Evolutionary conservation across 2,329 filamentous ascomycete genomes (phyloP).

Genomic region (Aphanoascus verrucosus): DNA sequence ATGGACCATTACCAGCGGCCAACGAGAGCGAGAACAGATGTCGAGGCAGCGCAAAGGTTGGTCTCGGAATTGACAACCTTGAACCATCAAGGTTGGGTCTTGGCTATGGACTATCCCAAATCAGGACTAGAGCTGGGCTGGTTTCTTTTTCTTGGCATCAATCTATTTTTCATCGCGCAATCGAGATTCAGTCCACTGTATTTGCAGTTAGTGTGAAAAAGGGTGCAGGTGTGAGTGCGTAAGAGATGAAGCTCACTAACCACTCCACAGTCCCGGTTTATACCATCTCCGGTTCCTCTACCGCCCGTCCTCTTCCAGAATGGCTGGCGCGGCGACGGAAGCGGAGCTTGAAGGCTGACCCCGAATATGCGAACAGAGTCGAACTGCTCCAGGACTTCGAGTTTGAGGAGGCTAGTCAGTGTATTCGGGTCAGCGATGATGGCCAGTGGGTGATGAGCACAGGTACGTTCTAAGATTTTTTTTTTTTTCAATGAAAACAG

Average conservation of each 20-base stretch:
- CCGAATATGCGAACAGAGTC: constrained; percentile 85
- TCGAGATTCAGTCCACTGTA: background rate
- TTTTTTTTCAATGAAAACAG: background rate
- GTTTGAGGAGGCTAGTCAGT: constrained; percentile 89
- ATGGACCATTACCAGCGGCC: background rate
- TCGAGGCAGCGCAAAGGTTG: background rate
- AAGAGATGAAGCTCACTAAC: constrained; percentile 43
- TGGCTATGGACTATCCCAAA: background rate
- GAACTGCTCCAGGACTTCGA: constrained; percentile 96
- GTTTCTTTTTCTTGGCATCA: constrained; percentile 3
- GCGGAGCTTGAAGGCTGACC: constrained; percentile 80
- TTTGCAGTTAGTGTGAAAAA: background rate
- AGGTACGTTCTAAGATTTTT: constrained; percentile 40
- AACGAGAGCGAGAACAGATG: background rate
- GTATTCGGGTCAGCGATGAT: constrained; percentile 83
- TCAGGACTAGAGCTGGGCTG: background rate
- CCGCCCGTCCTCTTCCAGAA: constrained; percentile 78
- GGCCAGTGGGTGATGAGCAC: constrained; percentile 96
- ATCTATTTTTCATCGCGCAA: background rate
- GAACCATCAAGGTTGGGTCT: background rate
- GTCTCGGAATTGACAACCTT: constrained; percentile 2
- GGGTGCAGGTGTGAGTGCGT: background rate
- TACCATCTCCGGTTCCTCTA: constrained; percentile 84
- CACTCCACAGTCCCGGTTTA: constrained; percentile 81
- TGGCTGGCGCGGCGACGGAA: constrained; percentile 89